Percentiles rank a stretch among this genome's conserved stretches.
Evolutionary conservation across 208 protist genomes (phyloP).

Genomic region (Acanthamoeba triangularis): DNA sequence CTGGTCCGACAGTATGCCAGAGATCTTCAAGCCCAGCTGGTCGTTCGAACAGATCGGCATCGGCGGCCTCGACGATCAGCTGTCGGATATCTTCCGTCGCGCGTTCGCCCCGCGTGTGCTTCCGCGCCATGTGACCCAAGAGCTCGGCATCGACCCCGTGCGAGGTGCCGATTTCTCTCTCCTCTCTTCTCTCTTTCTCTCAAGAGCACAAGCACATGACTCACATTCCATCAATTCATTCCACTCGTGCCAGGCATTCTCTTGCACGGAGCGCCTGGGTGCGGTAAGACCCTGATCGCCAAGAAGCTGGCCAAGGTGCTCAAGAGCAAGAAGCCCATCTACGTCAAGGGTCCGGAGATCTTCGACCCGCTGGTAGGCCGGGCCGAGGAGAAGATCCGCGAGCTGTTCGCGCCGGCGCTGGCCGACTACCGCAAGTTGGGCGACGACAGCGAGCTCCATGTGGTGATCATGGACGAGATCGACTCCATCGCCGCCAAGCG

Average conservation of each 20-base stretch:
- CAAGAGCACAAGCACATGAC: no score
- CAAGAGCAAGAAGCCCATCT: constrained; percentile 94
- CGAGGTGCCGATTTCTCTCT: neutral
- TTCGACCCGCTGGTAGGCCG: constrained; percentile 97
- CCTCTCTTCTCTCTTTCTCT: no score
- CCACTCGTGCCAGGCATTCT: constrained; percentile 95
- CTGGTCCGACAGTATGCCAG: neutral
- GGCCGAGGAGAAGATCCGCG: constrained; percentile 94
- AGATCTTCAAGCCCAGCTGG: constrained; percentile 92
- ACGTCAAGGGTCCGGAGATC: constrained; percentile 95
- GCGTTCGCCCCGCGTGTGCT: constrained; percentile 97
- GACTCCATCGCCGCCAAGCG: constrained; percentile 97
- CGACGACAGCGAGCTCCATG: constrained; percentile 97
- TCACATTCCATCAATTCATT: neutral
- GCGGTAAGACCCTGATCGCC: constrained; percentile 99
- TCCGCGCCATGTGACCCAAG: constrained; percentile 94
- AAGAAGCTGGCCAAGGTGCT: constrained; percentile 98
- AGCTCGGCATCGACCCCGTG: constrained; percentile 95
- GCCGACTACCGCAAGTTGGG: constrained; percentile 95
- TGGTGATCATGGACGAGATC: constrained; percentile 99
- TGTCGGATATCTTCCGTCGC: constrained; percentile 97
- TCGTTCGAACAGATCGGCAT: constrained; percentile 95
- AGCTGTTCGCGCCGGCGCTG: constrained; percentile 95
- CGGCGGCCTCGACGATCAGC: constrained; percentile 95
- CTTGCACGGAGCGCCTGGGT: constrained; percentile 98